Evolutionary conservation across 78 protist species (phyloP), one percentile per base, ranked within the genome.

Genomic region (Acrasis kona): DNA sequence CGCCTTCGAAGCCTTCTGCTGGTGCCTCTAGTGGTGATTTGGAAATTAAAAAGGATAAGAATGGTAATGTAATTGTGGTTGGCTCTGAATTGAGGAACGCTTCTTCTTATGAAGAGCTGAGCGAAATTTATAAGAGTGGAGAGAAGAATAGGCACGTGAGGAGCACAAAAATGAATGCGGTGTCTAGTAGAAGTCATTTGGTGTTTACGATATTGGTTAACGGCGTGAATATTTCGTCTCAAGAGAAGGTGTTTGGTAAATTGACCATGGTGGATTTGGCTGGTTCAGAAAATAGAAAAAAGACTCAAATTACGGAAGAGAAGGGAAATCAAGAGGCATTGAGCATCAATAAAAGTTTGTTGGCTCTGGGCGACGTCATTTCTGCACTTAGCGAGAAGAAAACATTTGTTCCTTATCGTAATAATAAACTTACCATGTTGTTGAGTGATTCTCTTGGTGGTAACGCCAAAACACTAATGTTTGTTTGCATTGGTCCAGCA

Each of bases 401-500:
- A 34, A 34, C 32, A 39, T 41, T 41, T 68, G 50, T 84, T 5
- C 89, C 89, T n/a, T 84, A 84, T 67, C 75, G 89, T 34, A 74
- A 84, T 82, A 74, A 74, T 81, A 73, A 76, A 71, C 76, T 84
- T 38, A 84, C 89, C 10, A 65, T 42, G 70, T 76, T 84, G 31
- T 28, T 84, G 80, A 32, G 68, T n/a, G 89, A 78, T 10, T 76
- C 70, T 0, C 57, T 84, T 38, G 87, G 84, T 30, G 95, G 92
- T 1, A 87, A 84, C 69, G 84, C 92, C 1, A 91, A 91, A 75
- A 87, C 92, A 27, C 78, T 90, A 27, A 90, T 90, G 94, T 90
- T 90, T 78, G 94, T 91, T 35, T 86, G 86, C 70, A 77, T 91
- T 28, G 85, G 91, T 6, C 86, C 95, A 0, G 80, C 89, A 35